A percentile compares a stretch with the other conserved stretches of the same genome.
Evolutionary conservation across 1,284 basidiomycete genomes (phyloP).

Genomic region (Rugosomyces carneus): DNA sequence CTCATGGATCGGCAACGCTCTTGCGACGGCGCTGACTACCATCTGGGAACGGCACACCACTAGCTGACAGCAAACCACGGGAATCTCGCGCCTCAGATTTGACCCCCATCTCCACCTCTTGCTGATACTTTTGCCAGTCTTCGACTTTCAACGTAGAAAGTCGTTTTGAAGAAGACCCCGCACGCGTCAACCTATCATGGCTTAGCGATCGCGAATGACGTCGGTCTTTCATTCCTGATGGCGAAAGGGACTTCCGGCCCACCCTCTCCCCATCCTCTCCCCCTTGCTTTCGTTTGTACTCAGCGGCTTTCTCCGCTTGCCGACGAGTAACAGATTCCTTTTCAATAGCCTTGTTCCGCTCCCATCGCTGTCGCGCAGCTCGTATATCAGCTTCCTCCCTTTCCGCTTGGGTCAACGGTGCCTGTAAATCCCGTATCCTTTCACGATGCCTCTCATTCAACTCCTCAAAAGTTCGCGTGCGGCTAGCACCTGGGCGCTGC

Average conservation of each 20-base stretch:
- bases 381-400: conserved; percentile 64
- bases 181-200: conserved; percentile 48
- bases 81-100: conserved; percentile 29
- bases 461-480: conserved; percentile 72
- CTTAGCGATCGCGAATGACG: conserved; percentile 50
- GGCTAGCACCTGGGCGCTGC: conserved; percentile 37
- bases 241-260: conserved; percentile 22
- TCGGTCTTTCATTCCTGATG: conserved; percentile 24
- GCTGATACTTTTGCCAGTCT: conserved; percentile 73
- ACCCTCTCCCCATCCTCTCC: conserved; percentile 33
- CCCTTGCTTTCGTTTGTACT: conserved; percentile 41
- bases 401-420: conserved; percentile 65
- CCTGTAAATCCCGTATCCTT: conserved; percentile 71
- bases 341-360: conserved; percentile 62
- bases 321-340: conserved; percentile 61
- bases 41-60: conserved; percentile 47
- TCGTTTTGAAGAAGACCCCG: conserved; percentile 48
- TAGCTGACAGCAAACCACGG: conserved; percentile 21
- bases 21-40: conserved; percentile 10
- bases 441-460: conserved; percentile 75
- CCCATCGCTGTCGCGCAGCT: conserved; percentile 70
- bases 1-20: conserved; percentile 12
- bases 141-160: conserved; percentile 73
- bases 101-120: conserved; percentile 34
- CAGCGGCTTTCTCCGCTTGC: conserved; percentile 64